A percentile compares a stretch with the other conserved stretches of the same genome.
These are phyloP conservation scores for Pyrenophora graminea DNA, from an alignment of 2,329 filamentous ascomycete species.

Conservation along the genomic window DNA sequence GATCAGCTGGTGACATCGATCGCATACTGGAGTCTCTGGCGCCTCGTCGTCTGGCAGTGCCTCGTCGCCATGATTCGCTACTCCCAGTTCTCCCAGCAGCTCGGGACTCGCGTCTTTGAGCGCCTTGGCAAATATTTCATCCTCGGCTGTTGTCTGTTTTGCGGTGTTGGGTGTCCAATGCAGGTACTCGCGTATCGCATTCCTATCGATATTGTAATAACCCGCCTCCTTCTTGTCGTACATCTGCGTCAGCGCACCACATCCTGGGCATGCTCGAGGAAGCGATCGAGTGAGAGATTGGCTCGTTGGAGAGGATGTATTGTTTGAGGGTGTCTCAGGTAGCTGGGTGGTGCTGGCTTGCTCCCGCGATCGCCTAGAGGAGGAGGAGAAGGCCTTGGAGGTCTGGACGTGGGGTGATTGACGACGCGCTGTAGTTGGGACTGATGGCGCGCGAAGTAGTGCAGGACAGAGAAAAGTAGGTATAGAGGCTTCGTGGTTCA, in stretches of 20 bases:
- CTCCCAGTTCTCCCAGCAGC: slow-evolving; percentile 36
- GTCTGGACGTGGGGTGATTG: slow-evolving; percentile 5
- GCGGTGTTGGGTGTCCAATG: slow-evolving; percentile 27
- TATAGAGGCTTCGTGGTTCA: slow-evolving; percentile 32
- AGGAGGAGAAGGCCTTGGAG: slow-evolving; percentile 31
- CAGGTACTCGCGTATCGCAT: slow-evolving; percentile 51
- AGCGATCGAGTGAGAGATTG: slow-evolving; percentile 34
- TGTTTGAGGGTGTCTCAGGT: background rate
- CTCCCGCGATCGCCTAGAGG: slow-evolving; percentile 23
- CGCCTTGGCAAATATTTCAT: slow-evolving; percentile 45
- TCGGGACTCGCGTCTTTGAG: slow-evolving; percentile 37
- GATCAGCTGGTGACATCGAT: slow-evolving; percentile 80
- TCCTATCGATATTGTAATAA: slow-evolving; percentile 59
- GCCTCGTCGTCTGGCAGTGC: slow-evolving; percentile 14
- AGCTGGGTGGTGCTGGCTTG: slow-evolving; percentile 17
- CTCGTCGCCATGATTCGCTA: slow-evolving; percentile 28
- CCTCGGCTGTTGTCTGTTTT: slow-evolving; percentile 33
- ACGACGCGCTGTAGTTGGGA: slow-evolving; percentile 4
- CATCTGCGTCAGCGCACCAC: slow-evolving; percentile 64
- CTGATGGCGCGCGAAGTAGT: slow-evolving; percentile 27
- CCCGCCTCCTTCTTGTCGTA: slow-evolving; percentile 60
- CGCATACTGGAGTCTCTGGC: slow-evolving; percentile 67
- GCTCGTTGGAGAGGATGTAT: background rate
- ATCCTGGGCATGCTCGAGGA: slow-evolving; percentile 64
- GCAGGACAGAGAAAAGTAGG: slow-evolving; percentile 44